Evolutionary conservation across 164 flowering plant species (phyloP).

Genomic region (Platanus orientalis): DNA sequence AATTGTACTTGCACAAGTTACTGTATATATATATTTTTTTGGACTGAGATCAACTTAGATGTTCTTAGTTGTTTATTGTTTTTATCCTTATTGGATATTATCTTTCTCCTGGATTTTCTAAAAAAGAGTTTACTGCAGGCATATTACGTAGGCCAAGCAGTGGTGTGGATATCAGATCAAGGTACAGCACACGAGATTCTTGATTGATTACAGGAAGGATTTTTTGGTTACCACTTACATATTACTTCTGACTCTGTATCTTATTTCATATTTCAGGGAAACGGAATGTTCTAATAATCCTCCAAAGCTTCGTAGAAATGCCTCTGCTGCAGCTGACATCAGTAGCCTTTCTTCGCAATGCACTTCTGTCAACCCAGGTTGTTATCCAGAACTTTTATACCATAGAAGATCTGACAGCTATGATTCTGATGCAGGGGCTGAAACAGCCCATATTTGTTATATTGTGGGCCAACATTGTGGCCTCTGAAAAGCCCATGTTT

Average conservation of each 20-base stretch:
- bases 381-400: not conserved
- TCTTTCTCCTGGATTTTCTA: too few species aligned
- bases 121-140: slow-evolving; percentile 28
- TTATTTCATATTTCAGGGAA: slow-evolving; percentile 36
- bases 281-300: slow-evolving; percentile 36
- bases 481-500: too few species aligned
- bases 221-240: not conserved
- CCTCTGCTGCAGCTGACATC: slow-evolving; percentile 68
- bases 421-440: too few species aligned
- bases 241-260: not conserved
- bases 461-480: too few species aligned
- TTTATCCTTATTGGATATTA: too few species aligned
- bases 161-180: slow-evolving; percentile 55
- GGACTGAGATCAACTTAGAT: not conserved
- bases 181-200: slow-evolving; percentile 31
- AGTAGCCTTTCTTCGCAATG: slow-evolving; percentile 39
- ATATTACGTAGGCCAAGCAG: slow-evolving; percentile 73
- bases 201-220: not conserved
- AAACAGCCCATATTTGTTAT: too few species aligned
- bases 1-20: too few species aligned
- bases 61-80: not conserved
- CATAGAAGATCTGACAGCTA: not conserved
- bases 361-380: slow-evolving; percentile 56
- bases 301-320: slow-evolving; percentile 70
- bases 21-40: too few species aligned